These are phyloP conservation scores for Metarhizium sp. DNA, from an alignment of 2,329 filamentous ascomycete species.

Conservation along the genomic window DNA sequence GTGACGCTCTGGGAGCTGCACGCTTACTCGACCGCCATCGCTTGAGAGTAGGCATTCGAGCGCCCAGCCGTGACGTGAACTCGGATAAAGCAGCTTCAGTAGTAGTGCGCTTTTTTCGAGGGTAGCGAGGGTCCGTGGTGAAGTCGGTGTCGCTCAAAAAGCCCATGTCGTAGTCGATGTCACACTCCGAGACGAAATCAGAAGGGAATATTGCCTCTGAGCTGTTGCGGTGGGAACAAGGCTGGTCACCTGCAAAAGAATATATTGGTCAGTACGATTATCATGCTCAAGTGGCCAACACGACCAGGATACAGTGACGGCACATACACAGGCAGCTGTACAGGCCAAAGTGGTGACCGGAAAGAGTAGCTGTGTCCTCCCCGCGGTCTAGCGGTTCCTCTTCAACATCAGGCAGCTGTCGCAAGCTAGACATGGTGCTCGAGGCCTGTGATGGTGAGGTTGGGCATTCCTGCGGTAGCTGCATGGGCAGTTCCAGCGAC, in stretches of 20 bases:
- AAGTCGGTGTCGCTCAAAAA: constrained; percentile 58
- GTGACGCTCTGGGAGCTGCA: constrained; percentile 38
- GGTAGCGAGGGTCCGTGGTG: constrained; percentile 28
- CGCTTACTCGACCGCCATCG: constrained; percentile 40
- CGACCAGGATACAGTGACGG: neutral
- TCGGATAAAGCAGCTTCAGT: constrained; percentile 51
- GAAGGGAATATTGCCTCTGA: constrained; percentile 28
- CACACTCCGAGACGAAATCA: constrained; percentile 31
- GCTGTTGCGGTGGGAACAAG: constrained; percentile 47
- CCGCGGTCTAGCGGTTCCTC: constrained; percentile 72
- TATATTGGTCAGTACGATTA: neutral
- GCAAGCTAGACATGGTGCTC: constrained; percentile 47
- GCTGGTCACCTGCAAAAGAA: constrained; percentile 43
- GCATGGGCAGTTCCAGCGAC: constrained; percentile 54
- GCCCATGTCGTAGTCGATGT: constrained; percentile 56
- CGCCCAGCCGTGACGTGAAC: constrained; percentile 56
- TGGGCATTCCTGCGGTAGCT: constrained; percentile 13
- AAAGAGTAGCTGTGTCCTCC: constrained; percentile 30
- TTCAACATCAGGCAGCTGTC: constrained; percentile 68
- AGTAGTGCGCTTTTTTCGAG: constrained; percentile 46
- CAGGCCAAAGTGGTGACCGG: constrained; percentile 30
- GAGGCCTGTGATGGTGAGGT: constrained; percentile 18
- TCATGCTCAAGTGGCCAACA: neutral
- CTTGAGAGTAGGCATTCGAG: constrained; percentile 45
- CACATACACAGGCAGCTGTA: constrained; percentile 71